Evolutionary conservation across 2,329 filamentous ascomycete species (phyloP), one percentile per base, ranked within the genome.

Genomic region (Cladosporium colombiae): DNA sequence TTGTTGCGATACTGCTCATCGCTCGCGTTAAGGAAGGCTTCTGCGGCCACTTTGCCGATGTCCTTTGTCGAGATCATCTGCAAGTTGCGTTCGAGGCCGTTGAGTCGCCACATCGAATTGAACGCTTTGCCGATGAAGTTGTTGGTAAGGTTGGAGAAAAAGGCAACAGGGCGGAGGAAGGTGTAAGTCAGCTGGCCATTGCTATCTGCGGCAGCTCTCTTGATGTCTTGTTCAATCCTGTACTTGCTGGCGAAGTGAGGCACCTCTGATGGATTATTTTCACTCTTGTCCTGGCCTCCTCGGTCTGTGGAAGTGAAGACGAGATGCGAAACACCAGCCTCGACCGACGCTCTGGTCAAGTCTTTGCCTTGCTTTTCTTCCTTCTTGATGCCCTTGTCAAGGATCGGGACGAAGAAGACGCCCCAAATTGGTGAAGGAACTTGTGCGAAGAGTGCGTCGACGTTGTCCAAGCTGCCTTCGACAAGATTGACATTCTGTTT

Each of bases 201-300:
- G 21, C 82, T 57, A 23, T 40, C 55, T 3, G 33, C 33, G 13
- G 55, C 58, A 4, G 46, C 25, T 3, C 16, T 44, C n/a, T 61
- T 61, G 58, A 61, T 61, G 40, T 90, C 80, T 62, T 83, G 77
- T 76, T 91, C 89, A 70, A 90, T 87, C 13, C 82, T 75, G 70
- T 86, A 81, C 74, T 91, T 91, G 66, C 81, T 81, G 74, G 27
- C 27, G 27, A 91, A 91, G 74, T 91, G 87, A 0, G 86, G 85
- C 56, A 90, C 81, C 0, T 80, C 72, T 0, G 87, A 89, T 0
- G 82, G 78, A 67, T 82, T 83, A 5, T 81, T 80, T 71, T 83
- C 82, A 56, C 81, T 83, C 6, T 80, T 81, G 2, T 77, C 76
- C 23, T 84, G 81, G 52, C 87, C 86, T 52, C 87, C 86, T 46